phyloP scores from a whole-genome alignment of 441 rosid species.

The Bruguiera hainesii region DNA sequence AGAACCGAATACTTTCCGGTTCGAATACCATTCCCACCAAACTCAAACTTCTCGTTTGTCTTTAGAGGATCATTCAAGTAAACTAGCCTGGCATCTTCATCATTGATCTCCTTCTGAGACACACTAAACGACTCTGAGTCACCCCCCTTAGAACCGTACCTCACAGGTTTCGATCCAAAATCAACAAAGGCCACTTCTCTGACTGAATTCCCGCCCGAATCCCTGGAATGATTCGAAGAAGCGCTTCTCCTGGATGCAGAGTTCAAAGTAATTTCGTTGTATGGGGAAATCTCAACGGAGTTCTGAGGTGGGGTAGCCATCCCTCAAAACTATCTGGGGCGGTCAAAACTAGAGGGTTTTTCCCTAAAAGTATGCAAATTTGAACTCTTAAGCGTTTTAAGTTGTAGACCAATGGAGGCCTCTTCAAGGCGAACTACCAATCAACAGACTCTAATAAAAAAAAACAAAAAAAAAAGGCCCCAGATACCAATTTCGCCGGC shows the following conservation, averaged over 20 bases:
- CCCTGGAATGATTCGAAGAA: not conserved
- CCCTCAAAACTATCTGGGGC: constrained; percentile 20
- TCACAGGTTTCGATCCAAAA: not conserved
- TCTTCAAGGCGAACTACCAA: constrained; percentile 22
- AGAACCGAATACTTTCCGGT: constrained; percentile 67
- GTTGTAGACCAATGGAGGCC: constrained; percentile 25
- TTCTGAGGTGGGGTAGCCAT: constrained; percentile 45
- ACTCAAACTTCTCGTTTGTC: constrained; percentile 74
- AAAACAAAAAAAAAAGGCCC: not conserved
- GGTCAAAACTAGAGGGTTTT: constrained; percentile 11
- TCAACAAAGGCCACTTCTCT: not conserved
- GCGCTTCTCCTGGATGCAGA: not conserved
- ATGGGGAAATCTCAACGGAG: constrained; percentile 34
- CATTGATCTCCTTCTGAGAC: constrained; percentile 1
- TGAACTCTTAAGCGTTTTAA: constrained; percentile 6
- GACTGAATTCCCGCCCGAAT: not conserved
- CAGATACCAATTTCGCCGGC: constrained; percentile 13
- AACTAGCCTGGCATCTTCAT: constrained; percentile 28
- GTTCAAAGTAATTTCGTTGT: not conserved
- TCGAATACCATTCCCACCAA: constrained; percentile 58
- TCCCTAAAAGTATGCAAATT: constrained; percentile 16
- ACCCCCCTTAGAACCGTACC: not conserved
- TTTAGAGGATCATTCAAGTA: constrained; percentile 57
- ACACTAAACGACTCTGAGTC: not conserved
- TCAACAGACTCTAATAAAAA: constrained; percentile 13